Evolutionary conservation across 2,329 filamentous ascomycete genomes (phyloP).

Genomic region (Byssothecium circinans): DNA sequence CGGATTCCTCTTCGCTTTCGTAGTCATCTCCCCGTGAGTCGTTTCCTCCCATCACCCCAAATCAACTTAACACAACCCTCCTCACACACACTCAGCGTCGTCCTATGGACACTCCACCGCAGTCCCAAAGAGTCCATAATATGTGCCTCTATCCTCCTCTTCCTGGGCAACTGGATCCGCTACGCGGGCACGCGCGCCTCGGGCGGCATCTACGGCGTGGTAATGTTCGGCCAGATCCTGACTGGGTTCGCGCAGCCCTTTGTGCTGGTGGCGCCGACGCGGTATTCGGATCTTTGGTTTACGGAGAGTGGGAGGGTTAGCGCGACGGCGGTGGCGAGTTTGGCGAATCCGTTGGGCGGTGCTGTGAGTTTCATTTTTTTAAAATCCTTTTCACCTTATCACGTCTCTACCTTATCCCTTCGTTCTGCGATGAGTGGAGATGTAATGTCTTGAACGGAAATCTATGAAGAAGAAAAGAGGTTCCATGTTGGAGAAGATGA

Average conservation of each 20-base stretch:
- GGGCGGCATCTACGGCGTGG: slow-evolving; percentile 69
- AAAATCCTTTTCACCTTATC: background rate
- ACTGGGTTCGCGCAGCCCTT: slow-evolving; percentile 91
- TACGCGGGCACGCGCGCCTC: slow-evolving; percentile 67
- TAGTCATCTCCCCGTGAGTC: slow-evolving; percentile 66
- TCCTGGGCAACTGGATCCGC: slow-evolving; percentile 89
- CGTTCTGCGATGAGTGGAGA: too few species aligned
- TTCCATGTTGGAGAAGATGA: too few species aligned
- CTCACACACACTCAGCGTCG: slow-evolving; percentile 42
- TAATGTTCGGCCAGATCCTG: slow-evolving; percentile 90
- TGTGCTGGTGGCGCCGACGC: slow-evolving; percentile 82
- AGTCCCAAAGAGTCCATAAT: slow-evolving; percentile 80
- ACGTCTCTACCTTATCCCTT: too few species aligned
- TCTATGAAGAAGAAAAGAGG: too few species aligned
- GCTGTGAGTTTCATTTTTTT: slow-evolving; percentile 56
- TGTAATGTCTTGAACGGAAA: too few species aligned
- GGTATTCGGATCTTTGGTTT: slow-evolving; percentile 96
- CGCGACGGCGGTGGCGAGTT: slow-evolving; percentile 79
- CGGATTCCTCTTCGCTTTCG: slow-evolving; percentile 82
- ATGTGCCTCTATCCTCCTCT: slow-evolving; percentile 68
- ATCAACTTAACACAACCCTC: background rate
- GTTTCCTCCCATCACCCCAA: background rate
- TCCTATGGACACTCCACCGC: slow-evolving; percentile 76
- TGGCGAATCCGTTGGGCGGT: slow-evolving; percentile 89
- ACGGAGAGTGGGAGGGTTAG: slow-evolving; percentile 79